phyloP scores from a whole-genome alignment of 805 yeast species.

The Saccharomycopsis babjevae region DNA sequence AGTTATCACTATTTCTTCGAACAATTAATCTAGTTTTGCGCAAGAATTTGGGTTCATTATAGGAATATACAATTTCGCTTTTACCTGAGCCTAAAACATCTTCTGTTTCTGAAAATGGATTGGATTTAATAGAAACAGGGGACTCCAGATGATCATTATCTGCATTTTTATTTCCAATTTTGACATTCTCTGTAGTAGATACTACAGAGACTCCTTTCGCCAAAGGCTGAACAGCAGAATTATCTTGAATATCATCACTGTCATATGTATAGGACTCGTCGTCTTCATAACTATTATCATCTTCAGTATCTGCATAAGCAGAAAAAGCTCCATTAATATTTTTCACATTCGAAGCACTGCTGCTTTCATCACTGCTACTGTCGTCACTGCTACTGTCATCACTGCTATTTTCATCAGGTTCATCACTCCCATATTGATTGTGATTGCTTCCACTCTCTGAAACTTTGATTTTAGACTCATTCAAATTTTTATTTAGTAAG shows the following conservation, averaged over 20 bases:
- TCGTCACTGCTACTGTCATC: conserved; percentile 1
- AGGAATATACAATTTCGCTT: neutral
- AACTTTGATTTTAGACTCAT: neutral
- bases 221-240: neutral
- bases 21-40: neutral
- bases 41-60: neutral
- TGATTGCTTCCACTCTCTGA: neutral
- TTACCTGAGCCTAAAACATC: neutral
- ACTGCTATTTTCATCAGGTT: neutral
- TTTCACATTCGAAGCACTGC: neutral
- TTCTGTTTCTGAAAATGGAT: neutral
- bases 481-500: neutral
- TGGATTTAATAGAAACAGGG: neutral
- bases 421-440: neutral
- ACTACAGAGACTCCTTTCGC: neutral
- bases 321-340: neutral
- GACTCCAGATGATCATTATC: neutral
- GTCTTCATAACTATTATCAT: neutral
- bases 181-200: neutral
- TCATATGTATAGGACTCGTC: neutral
- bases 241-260: neutral
- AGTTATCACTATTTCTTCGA: neutral
- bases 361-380: neutral
- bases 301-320: neutral
- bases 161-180: neutral